Evolutionary conservation across 192 early-diverging fungal species (phyloP).

Genomic region (Coemansia asiatica): DNA sequence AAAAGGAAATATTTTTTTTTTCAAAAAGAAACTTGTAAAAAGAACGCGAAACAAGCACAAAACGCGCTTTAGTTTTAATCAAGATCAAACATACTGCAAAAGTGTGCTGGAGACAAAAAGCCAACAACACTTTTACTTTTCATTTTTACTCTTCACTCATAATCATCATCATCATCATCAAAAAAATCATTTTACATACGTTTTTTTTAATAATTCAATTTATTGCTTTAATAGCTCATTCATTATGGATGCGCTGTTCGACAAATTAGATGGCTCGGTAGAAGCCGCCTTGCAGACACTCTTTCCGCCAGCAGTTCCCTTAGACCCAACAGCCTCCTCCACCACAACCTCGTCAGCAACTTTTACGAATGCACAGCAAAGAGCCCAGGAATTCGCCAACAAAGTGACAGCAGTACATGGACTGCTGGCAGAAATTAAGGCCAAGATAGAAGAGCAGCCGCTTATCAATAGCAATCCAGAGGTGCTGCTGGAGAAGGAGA

Average conservation of each 20-base stretch:
- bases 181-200: too few species aligned
- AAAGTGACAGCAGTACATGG: slow-evolving; percentile 20
- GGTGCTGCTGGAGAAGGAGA: slow-evolving; percentile 19
- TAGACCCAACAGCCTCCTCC: neutral
- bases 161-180: too few species aligned
- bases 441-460: slow-evolving; percentile 19
- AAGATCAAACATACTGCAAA: too few species aligned
- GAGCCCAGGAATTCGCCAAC: slow-evolving; percentile 39
- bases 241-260: slow-evolving; percentile 33
- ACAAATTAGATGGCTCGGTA: slow-evolving; percentile 35
- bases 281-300: slow-evolving; percentile 29
- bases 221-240: too few species aligned
- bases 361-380: slow-evolving; percentile 25
- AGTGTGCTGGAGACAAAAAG: too few species aligned
- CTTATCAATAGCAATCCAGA: neutral
- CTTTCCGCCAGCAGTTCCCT: slow-evolving; percentile 22
- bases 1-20: too few species aligned
- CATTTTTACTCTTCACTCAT: too few species aligned
- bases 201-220: too few species aligned
- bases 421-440: slow-evolving; percentile 34
- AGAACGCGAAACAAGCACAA: neutral
- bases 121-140: too few species aligned
- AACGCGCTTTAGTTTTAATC: too few species aligned
- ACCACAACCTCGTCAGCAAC: neutral
- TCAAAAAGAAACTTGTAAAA: too few species aligned